A percentile compares a stretch with the other conserved stretches of the same genome.
Evolutionary conservation across 345 rosid genomes (phyloP).

Genomic region (Pistacia integerrima): DNA sequence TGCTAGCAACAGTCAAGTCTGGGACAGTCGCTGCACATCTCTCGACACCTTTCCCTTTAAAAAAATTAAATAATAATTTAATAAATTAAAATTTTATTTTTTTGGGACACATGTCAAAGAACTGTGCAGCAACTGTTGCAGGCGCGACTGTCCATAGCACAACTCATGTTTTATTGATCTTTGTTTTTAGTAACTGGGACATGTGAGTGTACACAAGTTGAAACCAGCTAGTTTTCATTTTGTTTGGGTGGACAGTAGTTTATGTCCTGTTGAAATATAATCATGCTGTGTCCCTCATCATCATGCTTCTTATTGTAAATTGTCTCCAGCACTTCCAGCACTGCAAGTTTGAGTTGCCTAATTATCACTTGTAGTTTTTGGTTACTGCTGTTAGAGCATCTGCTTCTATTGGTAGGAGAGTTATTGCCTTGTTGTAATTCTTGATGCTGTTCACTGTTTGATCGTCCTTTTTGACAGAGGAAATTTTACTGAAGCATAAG

Average conservation of each 20-base stretch:
- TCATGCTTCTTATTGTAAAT: background rate
- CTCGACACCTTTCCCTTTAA: too few species aligned
- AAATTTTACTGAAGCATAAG: background rate
- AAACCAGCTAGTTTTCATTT: too few species aligned
- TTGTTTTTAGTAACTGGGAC: constrained; percentile 10
- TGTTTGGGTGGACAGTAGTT: too few species aligned
- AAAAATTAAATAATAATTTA: too few species aligned
- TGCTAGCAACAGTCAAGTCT: too few species aligned
- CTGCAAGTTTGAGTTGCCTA: background rate
- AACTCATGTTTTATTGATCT: background rate
- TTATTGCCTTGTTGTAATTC: background rate
- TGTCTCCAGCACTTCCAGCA: background rate
- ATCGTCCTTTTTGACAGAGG: background rate
- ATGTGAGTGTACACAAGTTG: background rate
- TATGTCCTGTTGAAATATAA: too few species aligned
- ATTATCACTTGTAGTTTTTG: background rate
- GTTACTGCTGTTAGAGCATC: background rate
- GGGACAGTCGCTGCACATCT: too few species aligned
- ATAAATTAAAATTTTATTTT: too few species aligned
- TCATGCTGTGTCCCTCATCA: too few species aligned
- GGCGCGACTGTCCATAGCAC: too few species aligned
- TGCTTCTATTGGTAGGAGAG: background rate
- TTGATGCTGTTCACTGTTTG: background rate
- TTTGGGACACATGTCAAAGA: too few species aligned
- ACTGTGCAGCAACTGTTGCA: too few species aligned